These are phyloP conservation scores for Wickerhamomyces xylosicus DNA, from an alignment of 805 yeast genomes.

Conservation along the genomic window DNA sequence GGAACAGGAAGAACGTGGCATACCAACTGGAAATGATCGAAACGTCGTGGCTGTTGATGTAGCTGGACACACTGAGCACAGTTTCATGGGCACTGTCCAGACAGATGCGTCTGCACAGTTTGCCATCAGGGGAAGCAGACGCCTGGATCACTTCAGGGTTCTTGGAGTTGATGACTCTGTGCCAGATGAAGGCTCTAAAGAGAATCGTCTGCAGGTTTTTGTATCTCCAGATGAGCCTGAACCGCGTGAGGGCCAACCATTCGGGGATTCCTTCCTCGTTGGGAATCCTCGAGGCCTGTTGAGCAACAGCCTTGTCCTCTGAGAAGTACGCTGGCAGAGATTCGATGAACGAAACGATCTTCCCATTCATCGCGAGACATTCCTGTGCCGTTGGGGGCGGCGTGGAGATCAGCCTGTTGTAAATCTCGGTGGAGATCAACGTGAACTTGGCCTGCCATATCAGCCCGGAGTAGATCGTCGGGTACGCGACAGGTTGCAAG, in stretches of 20 bases:
- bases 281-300: conserved; percentile 15
- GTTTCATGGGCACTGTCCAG: conserved; percentile 41
- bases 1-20: conserved; percentile 52
- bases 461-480: conserved; percentile 50
- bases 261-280: conserved; percentile 23
- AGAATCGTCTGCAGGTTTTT: conserved; percentile 44
- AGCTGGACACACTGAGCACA: conserved; percentile 36
- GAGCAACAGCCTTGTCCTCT: conserved; percentile 26
- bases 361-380: conserved; percentile 36
- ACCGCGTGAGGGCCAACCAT: conserved; percentile 46
- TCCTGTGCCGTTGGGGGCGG: conserved; percentile 39
- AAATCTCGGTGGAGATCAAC: conserved; percentile 35
- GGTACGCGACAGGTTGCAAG: conserved; percentile 21
- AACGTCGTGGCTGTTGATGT: conserved; percentile 22
- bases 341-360: conserved; percentile 29
- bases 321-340: conserved; percentile 37
- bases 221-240: conserved; percentile 48
- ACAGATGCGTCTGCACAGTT: conserved; percentile 40
- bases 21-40: conserved; percentile 52
- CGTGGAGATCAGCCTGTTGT: conserved; percentile 34
- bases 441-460: conserved; percentile 45
- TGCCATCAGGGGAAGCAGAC: conserved; percentile 31
- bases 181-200: conserved; percentile 48
- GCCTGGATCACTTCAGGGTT: conserved; percentile 22
- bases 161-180: conserved; percentile 31